phyloP scores from a whole-genome alignment of 495 filamentous ascomycete species.

The Penicillium paradoxum region DNA sequence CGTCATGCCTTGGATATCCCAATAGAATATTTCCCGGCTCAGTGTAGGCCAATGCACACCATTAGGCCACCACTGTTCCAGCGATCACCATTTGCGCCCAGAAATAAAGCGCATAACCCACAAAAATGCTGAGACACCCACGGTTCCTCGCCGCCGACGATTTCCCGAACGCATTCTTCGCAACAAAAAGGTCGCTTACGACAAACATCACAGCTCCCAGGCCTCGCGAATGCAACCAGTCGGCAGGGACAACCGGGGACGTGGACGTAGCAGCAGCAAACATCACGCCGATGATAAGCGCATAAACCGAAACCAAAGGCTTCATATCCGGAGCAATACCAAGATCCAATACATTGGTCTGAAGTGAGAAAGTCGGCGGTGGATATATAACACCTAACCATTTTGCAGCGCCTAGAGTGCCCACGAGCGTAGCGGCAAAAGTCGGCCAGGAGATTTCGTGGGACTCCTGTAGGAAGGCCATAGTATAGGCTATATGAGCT shows the following conservation, averaged over 20 bases:
- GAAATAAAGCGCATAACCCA: conserved; percentile 14
- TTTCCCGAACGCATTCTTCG: conserved; percentile 13
- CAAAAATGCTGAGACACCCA: background rate
- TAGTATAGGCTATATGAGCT: conserved; percentile 20
- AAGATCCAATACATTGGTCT: conserved; percentile 11
- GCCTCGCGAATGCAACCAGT: conserved; percentile 6
- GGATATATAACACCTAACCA: conserved; percentile 18
- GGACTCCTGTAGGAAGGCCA: conserved; percentile 15
- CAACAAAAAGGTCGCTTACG: conserved; percentile 13
- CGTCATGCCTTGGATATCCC: too few relatives aligned
- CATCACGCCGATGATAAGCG: conserved; percentile 14
- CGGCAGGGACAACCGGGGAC: background rate
- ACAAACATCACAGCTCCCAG: conserved; percentile 15
- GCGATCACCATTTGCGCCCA: conserved; percentile 15
- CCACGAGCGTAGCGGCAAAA: conserved; percentile 11
- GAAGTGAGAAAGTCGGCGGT: conserved; percentile 3
- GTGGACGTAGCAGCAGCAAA: conserved; percentile 17
- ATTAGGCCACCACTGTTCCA: conserved; percentile 8
- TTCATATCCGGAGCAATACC: conserved; percentile 14
- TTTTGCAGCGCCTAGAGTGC: conserved; percentile 6
- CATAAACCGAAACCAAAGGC: conserved; percentile 13
- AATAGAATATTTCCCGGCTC: too few relatives aligned
- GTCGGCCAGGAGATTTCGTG: conserved; percentile 1
- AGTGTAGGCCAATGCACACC: too few relatives aligned
- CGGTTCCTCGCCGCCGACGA: background rate